These are phyloP conservation scores for Stereum hirsutum DNA, from an alignment of 1,284 basidiomycete species.

Conservation along the genomic window DNA sequence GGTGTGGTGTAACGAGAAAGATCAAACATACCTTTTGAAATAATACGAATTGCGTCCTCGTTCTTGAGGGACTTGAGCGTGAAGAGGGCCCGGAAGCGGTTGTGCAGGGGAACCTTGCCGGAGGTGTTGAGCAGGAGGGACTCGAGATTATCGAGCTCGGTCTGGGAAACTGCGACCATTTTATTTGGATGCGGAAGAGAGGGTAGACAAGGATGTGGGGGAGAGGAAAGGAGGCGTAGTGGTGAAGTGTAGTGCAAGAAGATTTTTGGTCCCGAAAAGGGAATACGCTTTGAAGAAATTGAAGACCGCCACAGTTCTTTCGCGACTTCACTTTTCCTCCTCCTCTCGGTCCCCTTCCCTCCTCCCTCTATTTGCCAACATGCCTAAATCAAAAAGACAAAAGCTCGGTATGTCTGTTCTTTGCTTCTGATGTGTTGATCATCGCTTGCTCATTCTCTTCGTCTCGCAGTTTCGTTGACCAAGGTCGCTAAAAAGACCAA, in stretches of 20 bases:
- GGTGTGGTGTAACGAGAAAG: background rate
- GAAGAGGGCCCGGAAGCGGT: slow-evolving; percentile 89
- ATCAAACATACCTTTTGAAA: slow-evolving; percentile 62
- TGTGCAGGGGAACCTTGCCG: slow-evolving; percentile 73
- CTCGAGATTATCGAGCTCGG: slow-evolving; percentile 51
- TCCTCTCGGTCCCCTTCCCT: slow-evolving; percentile 4
- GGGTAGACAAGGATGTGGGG: slow-evolving; percentile 8
- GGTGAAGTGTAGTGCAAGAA: background rate
- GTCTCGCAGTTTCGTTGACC: slow-evolving; percentile 57
- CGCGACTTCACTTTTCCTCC: too few species aligned
- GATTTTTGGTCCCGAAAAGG: slow-evolving; percentile 1
- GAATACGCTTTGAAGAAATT: slow-evolving; percentile 3
- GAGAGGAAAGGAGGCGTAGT: slow-evolving; percentile 5
- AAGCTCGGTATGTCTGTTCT: slow-evolving; percentile 49
- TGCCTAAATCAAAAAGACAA: slow-evolving; percentile 85
- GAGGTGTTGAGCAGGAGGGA: slow-evolving; percentile 69
- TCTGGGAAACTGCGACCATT: slow-evolving; percentile 19
- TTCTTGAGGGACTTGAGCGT: slow-evolving; percentile 83
- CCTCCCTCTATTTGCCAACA: slow-evolving; percentile 30
- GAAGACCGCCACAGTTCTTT: too few species aligned
- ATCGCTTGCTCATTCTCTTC: slow-evolving; percentile 2
- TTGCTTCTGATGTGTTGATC: background rate
- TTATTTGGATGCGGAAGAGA: slow-evolving; percentile 24
- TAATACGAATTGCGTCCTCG: slow-evolving; percentile 78
- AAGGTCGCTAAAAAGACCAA: slow-evolving; percentile 77